A percentile compares a stretch with the other conserved stretches of the same genome.
Conservation (phyloP, 2,329 filamentous ascomycete genomes). For the Penicillium frequentans region DNA sequence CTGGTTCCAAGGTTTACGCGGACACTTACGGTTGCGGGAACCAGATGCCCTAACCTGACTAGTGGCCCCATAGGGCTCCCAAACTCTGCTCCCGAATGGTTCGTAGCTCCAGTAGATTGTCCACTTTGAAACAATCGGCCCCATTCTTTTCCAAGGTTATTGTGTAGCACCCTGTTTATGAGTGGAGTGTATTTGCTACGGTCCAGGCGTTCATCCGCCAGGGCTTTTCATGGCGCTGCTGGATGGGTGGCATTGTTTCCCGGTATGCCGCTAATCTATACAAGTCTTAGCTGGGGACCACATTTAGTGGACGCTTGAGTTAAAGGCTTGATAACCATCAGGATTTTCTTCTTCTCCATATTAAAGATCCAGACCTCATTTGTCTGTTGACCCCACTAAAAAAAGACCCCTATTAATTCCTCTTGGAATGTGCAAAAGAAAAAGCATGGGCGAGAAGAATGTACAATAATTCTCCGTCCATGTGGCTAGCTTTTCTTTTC, state of each 20-base stretch:
- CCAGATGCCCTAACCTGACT: background rate
- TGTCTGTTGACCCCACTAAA: background rate
- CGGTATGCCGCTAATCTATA: background rate
- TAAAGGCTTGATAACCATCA: conserved; percentile 1
- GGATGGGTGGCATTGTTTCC: background rate
- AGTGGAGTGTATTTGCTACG: background rate
- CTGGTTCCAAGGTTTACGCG: background rate
- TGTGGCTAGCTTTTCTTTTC: background rate
- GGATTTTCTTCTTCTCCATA: background rate
- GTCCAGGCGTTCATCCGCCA: background rate
- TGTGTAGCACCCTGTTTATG: no score
- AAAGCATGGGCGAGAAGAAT: background rate
- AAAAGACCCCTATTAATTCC: background rate
- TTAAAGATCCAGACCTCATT: background rate
- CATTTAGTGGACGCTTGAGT: background rate
- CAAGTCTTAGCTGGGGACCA: background rate
- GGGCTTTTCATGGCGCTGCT: background rate
- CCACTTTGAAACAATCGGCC: background rate
- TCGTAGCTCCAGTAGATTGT: background rate
- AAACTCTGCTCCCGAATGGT: background rate
- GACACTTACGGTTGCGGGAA: background rate
- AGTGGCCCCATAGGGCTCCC: background rate
- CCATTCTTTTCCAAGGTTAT: no score
- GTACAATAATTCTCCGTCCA: background rate
- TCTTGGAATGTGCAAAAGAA: no score